phyloP scores from a whole-genome alignment of 2,329 filamentous ascomycete genomes.

The Arthrobotrys megalospora region DNA sequence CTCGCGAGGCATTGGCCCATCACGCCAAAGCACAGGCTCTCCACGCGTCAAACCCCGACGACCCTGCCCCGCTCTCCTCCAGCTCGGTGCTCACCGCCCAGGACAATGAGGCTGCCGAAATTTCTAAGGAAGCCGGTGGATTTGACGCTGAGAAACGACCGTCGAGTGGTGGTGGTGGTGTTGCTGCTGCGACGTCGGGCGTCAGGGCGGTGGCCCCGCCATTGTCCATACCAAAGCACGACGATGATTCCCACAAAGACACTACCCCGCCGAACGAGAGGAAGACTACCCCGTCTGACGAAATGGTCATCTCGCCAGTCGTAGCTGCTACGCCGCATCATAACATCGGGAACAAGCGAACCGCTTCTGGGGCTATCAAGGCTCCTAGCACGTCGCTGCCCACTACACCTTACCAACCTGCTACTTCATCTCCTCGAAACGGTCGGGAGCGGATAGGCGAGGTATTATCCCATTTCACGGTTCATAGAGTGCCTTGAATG shows the following conservation, averaged over 20 bases:
- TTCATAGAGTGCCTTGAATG: conserved; percentile 2
- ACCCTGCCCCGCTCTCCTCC: conserved; percentile 11
- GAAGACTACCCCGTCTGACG: conserved; percentile 30
- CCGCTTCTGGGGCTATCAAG: conserved; percentile 57
- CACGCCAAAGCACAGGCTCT: conserved; percentile 33
- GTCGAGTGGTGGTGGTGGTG: conserved; percentile 1
- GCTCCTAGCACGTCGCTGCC: conserved; percentile 52
- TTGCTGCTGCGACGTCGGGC: background rate
- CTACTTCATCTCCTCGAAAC: conserved; percentile 48
- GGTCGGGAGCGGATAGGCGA: conserved; percentile 60
- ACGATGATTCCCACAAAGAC: background rate
- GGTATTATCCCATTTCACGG: conserved; percentile 51
- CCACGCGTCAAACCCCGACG: conserved; percentile 44
- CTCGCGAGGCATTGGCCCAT: conserved; percentile 59
- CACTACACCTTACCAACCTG: conserved; percentile 56
- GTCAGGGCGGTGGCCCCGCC: conserved; percentile 34
- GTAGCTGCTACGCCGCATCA: conserved; percentile 39
- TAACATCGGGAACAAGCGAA: conserved; percentile 54
- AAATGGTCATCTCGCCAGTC: conserved; percentile 47
- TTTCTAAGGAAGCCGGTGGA: conserved; percentile 1
- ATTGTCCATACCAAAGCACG: conserved; percentile 38
- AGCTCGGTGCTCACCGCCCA: background rate
- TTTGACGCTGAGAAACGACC: conserved; percentile 8
- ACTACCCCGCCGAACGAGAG: conserved; percentile 19
- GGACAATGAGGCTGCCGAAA: conserved; percentile 10